These are phyloP conservation scores for Flaveria robusta DNA, from an alignment of 129 eudicot species.

Conservation along the genomic window DNA sequence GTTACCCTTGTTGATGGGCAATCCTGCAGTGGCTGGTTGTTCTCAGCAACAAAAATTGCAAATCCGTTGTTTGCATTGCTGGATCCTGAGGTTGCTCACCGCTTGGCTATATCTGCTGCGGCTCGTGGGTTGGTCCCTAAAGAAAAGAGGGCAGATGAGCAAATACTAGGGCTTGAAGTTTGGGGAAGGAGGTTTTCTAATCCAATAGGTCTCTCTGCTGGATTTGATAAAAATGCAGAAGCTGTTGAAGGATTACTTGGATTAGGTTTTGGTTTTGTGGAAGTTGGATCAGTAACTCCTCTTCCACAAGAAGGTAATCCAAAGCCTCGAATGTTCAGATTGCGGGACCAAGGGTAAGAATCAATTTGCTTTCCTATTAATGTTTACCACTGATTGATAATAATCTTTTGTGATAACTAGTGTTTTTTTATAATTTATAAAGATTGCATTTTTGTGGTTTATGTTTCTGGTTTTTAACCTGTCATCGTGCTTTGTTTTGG, in stretches of 20 bases:
- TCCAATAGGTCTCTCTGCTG: constrained; percentile 96
- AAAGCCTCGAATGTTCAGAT: constrained; percentile 94
- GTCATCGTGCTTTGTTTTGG: constrained; percentile 16
- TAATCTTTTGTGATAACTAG: background rate
- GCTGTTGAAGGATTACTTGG: constrained; percentile 98
- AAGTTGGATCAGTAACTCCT: constrained; percentile 96
- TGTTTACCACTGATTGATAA: constrained; percentile 15
- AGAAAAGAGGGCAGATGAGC: constrained; percentile 81
- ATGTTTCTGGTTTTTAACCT: constrained; percentile 13
- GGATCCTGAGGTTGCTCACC: constrained; percentile 95
- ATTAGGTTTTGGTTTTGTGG: constrained; percentile 90
- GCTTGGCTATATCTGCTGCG: constrained; percentile 87
- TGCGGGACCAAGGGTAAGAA: constrained; percentile 72
- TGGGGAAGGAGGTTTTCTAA: constrained; percentile 97
- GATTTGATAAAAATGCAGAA: constrained; percentile 97
- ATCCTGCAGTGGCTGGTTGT: constrained; percentile 93
- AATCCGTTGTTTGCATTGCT: constrained; percentile 85
- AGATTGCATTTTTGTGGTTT: background rate
- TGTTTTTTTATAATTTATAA: background rate
- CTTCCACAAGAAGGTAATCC: constrained; percentile 97
- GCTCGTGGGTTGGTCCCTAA: constrained; percentile 93
- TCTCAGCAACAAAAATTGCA: constrained; percentile 80
- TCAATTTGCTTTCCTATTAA: background rate
- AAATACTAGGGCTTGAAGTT: constrained; percentile 74
- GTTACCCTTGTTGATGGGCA: constrained; percentile 15